phyloP scores from a whole-genome alignment of 2,329 filamentous ascomycete genomes.

The Pseudocercospora ulei region DNA sequence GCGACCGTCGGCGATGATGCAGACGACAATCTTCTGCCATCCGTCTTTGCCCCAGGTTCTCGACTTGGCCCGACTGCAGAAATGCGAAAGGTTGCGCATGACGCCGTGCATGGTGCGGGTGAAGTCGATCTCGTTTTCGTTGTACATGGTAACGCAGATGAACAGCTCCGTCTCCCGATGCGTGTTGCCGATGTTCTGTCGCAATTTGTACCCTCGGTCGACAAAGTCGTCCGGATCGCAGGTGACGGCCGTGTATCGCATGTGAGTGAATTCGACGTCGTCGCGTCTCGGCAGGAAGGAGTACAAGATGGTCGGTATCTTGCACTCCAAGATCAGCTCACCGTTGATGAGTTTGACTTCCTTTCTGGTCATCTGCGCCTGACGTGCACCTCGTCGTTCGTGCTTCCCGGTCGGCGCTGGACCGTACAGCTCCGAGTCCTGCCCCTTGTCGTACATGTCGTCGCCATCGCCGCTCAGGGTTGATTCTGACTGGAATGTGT shows the following conservation, averaged over 20 bases:
- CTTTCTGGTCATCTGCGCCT: slow-evolving; percentile 81
- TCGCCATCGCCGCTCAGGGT: slow-evolving; percentile 48
- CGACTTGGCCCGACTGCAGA: slow-evolving; percentile 84
- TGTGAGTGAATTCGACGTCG: slow-evolving; percentile 93
- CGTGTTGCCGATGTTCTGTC: slow-evolving; percentile 78
- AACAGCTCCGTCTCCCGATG: slow-evolving; percentile 87
- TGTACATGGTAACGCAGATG: slow-evolving; percentile 98
- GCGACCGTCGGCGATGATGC: slow-evolving; percentile 88
- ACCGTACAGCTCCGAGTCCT: slow-evolving; percentile 55
- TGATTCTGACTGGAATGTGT: slow-evolving; percentile 53
- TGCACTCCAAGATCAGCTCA: slow-evolving; percentile 94
- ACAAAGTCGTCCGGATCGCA: slow-evolving; percentile 94
- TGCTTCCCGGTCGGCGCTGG: slow-evolving; percentile 81
- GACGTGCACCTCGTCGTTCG: slow-evolving; percentile 72
- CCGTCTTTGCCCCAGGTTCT: slow-evolving; percentile 94
- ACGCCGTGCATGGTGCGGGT: slow-evolving; percentile 97
- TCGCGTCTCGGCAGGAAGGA: slow-evolving; percentile 89
- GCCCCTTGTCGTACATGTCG: slow-evolving; percentile 53
- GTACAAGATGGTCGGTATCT: slow-evolving; percentile 96
- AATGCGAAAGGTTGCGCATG: slow-evolving; percentile 96
- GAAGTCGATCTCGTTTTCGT: slow-evolving; percentile 93
- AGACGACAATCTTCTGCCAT: slow-evolving; percentile 99
- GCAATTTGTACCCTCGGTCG: slow-evolving; percentile 76
- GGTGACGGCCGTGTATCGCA: slow-evolving; percentile 97
- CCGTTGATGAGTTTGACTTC: slow-evolving; percentile 96